phyloP scores from a whole-genome alignment of 2,329 filamentous ascomycete species.

The Fusarium citri region DNA sequence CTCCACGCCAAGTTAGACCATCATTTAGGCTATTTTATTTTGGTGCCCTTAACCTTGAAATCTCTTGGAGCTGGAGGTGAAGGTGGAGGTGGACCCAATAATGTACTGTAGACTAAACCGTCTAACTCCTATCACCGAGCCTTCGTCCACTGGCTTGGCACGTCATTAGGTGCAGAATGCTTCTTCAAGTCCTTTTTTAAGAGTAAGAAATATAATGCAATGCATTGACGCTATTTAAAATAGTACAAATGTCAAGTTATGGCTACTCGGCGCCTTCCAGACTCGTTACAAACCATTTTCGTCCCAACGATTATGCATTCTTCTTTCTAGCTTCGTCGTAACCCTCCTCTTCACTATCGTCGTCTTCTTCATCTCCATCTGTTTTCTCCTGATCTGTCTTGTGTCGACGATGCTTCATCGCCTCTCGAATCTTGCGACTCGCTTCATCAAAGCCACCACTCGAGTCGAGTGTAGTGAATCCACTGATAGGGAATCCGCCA shows the following conservation, averaged over 20 bases:
- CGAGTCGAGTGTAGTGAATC: constrained; percentile 75
- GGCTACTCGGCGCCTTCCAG: not conserved
- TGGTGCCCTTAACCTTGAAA: not conserved
- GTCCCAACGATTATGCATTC: constrained; percentile 46
- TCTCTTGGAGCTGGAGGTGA: not conserved
- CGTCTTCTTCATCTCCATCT: constrained; percentile 51
- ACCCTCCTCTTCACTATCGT: constrained; percentile 57
- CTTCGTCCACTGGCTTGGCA: not conserved
- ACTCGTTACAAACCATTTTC: not conserved
- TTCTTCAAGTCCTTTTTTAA: not conserved
- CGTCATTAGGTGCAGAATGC: constrained; percentile 20
- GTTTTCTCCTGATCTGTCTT: constrained; percentile 60
- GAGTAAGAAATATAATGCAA: constrained; percentile 2
- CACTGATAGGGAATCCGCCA: constrained; percentile 73
- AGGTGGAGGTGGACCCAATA: not conserved
- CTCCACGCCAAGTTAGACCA: not conserved
- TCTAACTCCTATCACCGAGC: constrained; percentile 37
- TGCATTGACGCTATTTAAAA: constrained; percentile 13
- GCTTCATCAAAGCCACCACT: constrained; percentile 84
- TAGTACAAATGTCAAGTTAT: constrained; percentile 32
- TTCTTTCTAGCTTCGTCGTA: constrained; percentile 59
- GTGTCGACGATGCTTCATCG: constrained; percentile 76
- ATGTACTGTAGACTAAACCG: not conserved
- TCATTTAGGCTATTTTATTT: not conserved
- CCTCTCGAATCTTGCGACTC: constrained; percentile 82